Conservation (phyloP, 2,329 filamentous ascomycete species). For the Pseudocercospora cruenta region DNA sequence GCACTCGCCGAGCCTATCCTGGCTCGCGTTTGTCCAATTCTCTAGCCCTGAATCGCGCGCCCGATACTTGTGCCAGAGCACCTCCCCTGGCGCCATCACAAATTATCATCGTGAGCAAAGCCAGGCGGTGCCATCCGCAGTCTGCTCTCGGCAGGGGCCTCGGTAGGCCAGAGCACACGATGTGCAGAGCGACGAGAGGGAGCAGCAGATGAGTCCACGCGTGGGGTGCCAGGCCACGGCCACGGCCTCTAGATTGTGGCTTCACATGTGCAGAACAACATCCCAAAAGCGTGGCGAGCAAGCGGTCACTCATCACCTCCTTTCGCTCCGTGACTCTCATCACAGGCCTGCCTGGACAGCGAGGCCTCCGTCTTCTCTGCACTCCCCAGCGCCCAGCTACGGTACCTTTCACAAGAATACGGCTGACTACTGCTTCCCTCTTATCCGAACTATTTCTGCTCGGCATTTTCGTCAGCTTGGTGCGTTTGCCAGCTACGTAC, state of each 20-base stretch:
- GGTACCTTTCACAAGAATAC: slow-evolving; percentile 12
- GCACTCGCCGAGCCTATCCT: slow-evolving; percentile 18
- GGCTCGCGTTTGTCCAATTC: slow-evolving; percentile 2
- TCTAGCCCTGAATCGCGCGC: slow-evolving; percentile 5
- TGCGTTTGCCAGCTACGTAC: slow-evolving; percentile 9
- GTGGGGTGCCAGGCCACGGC: slow-evolving; percentile 3
- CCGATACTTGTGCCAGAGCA: not conserved
- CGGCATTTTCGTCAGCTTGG: slow-evolving; percentile 13
- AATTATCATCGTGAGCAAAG: not conserved
- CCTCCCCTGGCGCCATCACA: not conserved
- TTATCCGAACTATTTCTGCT: slow-evolving; percentile 8
- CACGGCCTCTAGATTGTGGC: slow-evolving; percentile 6
- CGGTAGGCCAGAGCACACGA: slow-evolving; percentile 1
- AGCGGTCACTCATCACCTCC: slow-evolving; percentile 5
- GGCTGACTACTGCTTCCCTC: slow-evolving; percentile 12
- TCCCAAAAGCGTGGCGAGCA: slow-evolving; percentile 11
- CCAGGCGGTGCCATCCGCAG: slow-evolving; percentile 2
- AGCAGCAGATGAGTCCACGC: slow-evolving; percentile 1
- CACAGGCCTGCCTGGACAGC: slow-evolving; percentile 7
- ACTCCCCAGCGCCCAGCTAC: not conserved
- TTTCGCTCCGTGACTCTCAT: not conserved
- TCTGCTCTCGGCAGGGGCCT: slow-evolving; percentile 7
- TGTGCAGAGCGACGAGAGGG: not conserved
- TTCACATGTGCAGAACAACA: not conserved
- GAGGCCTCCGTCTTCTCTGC: not conserved